Conservation (phyloP, 495 filamentous ascomycete genomes). For the Podospora didyma region DNA sequence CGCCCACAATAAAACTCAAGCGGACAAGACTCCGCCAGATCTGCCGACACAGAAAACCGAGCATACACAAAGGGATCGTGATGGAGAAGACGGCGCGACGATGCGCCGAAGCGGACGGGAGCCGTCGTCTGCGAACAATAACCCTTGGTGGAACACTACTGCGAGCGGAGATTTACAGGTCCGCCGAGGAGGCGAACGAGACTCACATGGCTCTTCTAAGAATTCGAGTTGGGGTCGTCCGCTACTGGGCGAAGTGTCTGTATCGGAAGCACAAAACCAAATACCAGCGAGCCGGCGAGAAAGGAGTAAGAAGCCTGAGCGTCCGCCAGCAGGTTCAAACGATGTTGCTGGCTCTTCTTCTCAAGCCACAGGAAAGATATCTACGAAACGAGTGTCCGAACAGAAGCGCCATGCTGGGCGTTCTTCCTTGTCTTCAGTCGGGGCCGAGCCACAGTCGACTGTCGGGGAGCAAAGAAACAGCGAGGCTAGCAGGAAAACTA, state of each 20-base stretch:
- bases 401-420: background rate
- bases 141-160: conserved; percentile 5
- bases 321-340: background rate
- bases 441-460: background rate
- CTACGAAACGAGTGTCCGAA: background rate
- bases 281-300: background rate
- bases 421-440: background rate
- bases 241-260: conserved; percentile 20
- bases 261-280: conserved; percentile 22
- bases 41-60: background rate
- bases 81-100: background rate
- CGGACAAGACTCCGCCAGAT: background rate
- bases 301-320: background rate
- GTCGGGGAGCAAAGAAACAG: background rate
- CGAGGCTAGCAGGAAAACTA: background rate
- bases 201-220: background rate
- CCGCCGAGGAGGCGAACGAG: background rate
- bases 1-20: background rate
- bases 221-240: conserved; percentile 15
- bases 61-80: background rate
- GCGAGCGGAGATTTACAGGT: background rate
- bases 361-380: background rate
- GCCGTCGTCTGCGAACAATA: conserved; percentile 5
- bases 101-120: conserved; percentile 9
- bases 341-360: background rate